These are phyloP conservation scores for Datisca glomerata DNA, from an alignment of 306 rosid species.

Conservation along the genomic window DNA sequence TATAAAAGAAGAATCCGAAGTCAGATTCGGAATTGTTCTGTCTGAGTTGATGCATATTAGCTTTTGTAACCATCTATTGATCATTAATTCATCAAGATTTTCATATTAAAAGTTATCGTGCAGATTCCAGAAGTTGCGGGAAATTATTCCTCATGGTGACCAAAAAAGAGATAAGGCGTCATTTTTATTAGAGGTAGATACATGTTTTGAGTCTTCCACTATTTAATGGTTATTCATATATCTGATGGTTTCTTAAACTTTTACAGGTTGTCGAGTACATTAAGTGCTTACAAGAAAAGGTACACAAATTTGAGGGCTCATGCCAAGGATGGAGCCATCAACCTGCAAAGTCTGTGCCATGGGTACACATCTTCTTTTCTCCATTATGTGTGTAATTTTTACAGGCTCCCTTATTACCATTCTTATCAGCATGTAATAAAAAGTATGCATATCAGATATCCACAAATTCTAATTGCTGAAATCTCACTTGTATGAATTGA, in stretches of 20 bases:
- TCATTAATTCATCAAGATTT: background rate
- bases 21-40: background rate
- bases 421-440: background rate
- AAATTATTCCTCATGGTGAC: slow-evolving; percentile 85
- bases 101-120: slow-evolving; percentile 10
- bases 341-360: slow-evolving; percentile 47
- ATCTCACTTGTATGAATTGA: slow-evolving; percentile 15
- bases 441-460: slow-evolving; percentile 3
- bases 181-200: slow-evolving; percentile 71
- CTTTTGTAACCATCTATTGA: background rate
- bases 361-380: slow-evolving; percentile 35
- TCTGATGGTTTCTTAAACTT: background rate
- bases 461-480: slow-evolving; percentile 1
- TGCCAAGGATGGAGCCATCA: slow-evolving; percentile 71
- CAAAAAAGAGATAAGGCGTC: slow-evolving; percentile 99
- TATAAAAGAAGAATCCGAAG: no score
- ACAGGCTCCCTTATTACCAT: background rate
- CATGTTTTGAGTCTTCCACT: background rate
- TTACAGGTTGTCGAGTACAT: slow-evolving; percentile 84
- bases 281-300: slow-evolving; percentile 84
- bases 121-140: slow-evolving; percentile 92
- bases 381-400: slow-evolving; percentile 1
- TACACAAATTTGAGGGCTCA: slow-evolving; percentile 65
- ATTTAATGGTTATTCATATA: background rate
- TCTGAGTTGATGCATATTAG: background rate